Evolutionary conservation across 1,139 yeast species (phyloP).

Genomic region (Kodamaea sp.): DNA sequence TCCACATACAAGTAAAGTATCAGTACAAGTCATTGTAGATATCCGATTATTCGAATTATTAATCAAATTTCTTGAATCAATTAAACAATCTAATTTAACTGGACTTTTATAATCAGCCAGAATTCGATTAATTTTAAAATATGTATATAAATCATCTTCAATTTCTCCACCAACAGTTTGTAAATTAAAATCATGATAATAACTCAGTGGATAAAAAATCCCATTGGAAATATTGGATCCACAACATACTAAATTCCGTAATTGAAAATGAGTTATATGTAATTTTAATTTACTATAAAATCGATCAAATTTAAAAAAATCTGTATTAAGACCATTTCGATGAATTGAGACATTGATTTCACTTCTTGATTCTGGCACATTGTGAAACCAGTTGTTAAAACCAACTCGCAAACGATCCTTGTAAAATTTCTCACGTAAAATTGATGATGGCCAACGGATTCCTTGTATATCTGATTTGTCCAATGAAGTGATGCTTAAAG

Average conservation of each 20-base stretch:
- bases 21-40: conserved; percentile 47
- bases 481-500: conserved; percentile 19
- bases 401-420: conserved; percentile 36
- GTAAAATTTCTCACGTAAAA: conserved; percentile 28
- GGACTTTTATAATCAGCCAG: conserved; percentile 21
- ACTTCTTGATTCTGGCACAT: conserved; percentile 31
- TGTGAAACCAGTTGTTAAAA: conserved; percentile 36
- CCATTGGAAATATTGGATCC: conserved; percentile 34
- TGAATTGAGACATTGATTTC: conserved; percentile 21
- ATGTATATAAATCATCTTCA: conserved; percentile 27
- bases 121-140: conserved; percentile 36
- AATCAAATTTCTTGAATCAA: conserved; percentile 37
- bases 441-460: conserved; percentile 32
- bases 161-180: conserved; percentile 17
- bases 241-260: conserved; percentile 50
- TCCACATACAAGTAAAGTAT: conserved; percentile 47
- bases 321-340: conserved; percentile 25
- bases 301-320: conserved; percentile 36
- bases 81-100: conserved; percentile 29
- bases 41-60: conserved; percentile 38
- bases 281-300: conserved; percentile 46
- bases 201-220: conserved; percentile 40
- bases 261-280: conserved; percentile 54
- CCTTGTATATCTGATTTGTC: conserved; percentile 32
- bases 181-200: conserved; percentile 31